These are phyloP conservation scores for Suillus placidus DNA, from an alignment of 768 basidiomycete species.

Conservation along the genomic window DNA sequence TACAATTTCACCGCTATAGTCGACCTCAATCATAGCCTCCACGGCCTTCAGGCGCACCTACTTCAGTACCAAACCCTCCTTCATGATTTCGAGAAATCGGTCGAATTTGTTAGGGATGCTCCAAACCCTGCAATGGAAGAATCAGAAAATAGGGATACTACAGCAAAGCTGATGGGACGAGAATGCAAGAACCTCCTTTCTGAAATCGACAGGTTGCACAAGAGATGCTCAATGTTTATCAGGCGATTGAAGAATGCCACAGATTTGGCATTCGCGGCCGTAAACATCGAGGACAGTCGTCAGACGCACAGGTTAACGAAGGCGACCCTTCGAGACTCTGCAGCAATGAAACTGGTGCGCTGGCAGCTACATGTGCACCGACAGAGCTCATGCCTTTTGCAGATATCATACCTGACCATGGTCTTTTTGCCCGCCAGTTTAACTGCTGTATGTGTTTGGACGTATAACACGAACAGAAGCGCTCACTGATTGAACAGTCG, in stretches of 20 bases:
- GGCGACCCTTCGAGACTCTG: conserved; percentile 45
- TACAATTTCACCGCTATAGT: conserved; percentile 47
- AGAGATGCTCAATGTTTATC: conserved; percentile 29
- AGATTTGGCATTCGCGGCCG: conserved; percentile 53
- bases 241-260: conserved; percentile 36
- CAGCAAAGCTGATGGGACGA: conserved; percentile 14
- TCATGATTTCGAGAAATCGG: conserved; percentile 49
- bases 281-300: conserved; percentile 60
- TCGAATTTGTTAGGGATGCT: conserved; percentile 46
- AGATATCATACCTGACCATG: conserved; percentile 63
- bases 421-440: conserved; percentile 62
- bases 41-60: conserved; percentile 52
- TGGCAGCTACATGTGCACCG: background rate
- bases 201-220: conserved; percentile 44
- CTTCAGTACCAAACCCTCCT: conserved; percentile 52
- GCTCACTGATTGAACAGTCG: conserved; percentile 31
- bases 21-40: conserved; percentile 50
- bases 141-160: background rate
- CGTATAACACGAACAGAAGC: background rate
- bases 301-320: conserved; percentile 48
- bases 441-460: conserved; percentile 25
- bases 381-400: conserved; percentile 10
- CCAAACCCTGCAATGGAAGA: conserved; percentile 45
- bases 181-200: conserved; percentile 38
- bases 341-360: conserved; percentile 38